phyloP scores from a whole-genome alignment of 768 basidiomycete species.

The Trametes cubensis region DNA sequence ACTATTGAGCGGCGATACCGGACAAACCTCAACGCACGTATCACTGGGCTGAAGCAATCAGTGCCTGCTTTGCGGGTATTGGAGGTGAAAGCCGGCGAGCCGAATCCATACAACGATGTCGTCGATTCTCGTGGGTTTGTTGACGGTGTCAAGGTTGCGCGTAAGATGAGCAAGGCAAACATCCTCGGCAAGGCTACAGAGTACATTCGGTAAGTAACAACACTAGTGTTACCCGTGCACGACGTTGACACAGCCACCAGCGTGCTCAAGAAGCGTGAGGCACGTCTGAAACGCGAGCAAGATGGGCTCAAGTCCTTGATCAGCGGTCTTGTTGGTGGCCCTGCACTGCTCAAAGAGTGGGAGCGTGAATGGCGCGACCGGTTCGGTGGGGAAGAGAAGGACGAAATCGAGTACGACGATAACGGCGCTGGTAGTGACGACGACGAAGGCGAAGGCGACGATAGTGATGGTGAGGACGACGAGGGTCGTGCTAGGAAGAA shows the following conservation, averaged over 20 bases:
- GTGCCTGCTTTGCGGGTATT: slow-evolving; percentile 83
- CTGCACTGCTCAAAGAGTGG: slow-evolving; percentile 72
- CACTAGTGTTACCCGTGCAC: background rate
- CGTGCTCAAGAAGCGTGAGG: slow-evolving; percentile 80
- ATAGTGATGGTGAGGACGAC: slow-evolving; percentile 40
- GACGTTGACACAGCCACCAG: slow-evolving; percentile 37
- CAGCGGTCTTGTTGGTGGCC: slow-evolving; percentile 72
- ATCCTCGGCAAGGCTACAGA: slow-evolving; percentile 90
- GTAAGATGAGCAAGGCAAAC: slow-evolving; percentile 90
- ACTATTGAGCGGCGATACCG: slow-evolving; percentile 89
- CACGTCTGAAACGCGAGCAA: slow-evolving; percentile 71
- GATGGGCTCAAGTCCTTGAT: slow-evolving; percentile 72
- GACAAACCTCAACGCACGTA: slow-evolving; percentile 86
- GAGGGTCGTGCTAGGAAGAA: slow-evolving; percentile 67
- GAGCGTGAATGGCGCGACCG: slow-evolving; percentile 71
- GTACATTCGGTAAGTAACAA: slow-evolving; percentile 64
- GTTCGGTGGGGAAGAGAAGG: slow-evolving; percentile 77
- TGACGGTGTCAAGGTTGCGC: slow-evolving; percentile 89
- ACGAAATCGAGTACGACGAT: slow-evolving; percentile 51
- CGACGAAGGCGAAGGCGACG: slow-evolving; percentile 56
- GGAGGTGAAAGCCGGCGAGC: slow-evolving; percentile 50
- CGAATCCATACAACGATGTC: slow-evolving; percentile 43
- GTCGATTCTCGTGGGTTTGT: slow-evolving; percentile 87
- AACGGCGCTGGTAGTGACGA: slow-evolving; percentile 48
- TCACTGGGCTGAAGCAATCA: slow-evolving; percentile 75